Evolutionary conservation across 2,329 filamentous ascomycete species (phyloP), one percentile per base, ranked within the genome.

Genomic region (Penicillium sp.): DNA sequence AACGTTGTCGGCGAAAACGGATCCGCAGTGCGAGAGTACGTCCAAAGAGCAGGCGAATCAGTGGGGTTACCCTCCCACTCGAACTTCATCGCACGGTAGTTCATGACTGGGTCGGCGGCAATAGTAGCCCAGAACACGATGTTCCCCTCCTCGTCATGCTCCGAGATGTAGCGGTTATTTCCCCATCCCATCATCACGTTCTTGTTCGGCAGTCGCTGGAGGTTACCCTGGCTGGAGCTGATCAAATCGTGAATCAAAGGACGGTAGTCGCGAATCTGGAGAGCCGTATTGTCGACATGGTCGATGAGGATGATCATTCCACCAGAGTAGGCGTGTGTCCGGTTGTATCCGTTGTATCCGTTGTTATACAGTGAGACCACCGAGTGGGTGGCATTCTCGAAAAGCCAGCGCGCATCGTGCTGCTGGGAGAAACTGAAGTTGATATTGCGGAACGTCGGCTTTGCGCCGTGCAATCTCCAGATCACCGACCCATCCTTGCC

Each of bases 401-500:
- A 66, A 19, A 78, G 52, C 67, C 72, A 77, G 39, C 75, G 69
- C 26, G 75, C 75, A 60, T 78, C 75, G 56, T 78, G 75, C 53
- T 78, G 75, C 57, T 74, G 75, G n/a, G 75, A 77, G 62, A 77
- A 78, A 50, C 67, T 71, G 42, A 77, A 77, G 60, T 75, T 75
- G 58, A 72, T 67, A 54, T 74, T 74, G 37, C 61, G 65, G 55
- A 75, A 75, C 1, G 71, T 66, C 23, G 75, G 75, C 19, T 72
- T 67, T 16, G 69, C 67, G 0, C 75, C 75, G 27, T 76, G 71
- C 31, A 77, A 58, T 37, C 64, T 64, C 75, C 75, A 78, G 23
- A 77, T 58, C 16, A 78, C 62, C 9, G 73, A 71, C 1, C 75
- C 75, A 45, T 76, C 69, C 47, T 67, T 67, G 27, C 74, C 74